These are phyloP conservation scores for Diaporthe velutina DNA, from an alignment of 2,329 filamentous ascomycete genomes.

Conservation along the genomic window DNA sequence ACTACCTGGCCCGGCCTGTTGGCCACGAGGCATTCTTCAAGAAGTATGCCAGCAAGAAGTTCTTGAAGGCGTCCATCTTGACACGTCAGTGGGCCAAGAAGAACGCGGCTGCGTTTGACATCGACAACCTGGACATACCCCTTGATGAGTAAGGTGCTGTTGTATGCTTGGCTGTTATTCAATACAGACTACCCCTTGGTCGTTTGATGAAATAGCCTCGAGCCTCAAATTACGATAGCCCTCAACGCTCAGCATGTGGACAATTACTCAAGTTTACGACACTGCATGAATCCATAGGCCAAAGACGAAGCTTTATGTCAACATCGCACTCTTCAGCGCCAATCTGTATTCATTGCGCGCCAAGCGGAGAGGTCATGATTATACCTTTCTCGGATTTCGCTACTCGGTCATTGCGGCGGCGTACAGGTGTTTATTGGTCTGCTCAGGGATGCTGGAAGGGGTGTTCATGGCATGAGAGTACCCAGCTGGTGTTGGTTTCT, in stretches of 20 bases:
- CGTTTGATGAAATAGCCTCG: slow-evolving; percentile 8
- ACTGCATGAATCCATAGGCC: slow-evolving; percentile 38
- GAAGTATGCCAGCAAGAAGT: slow-evolving; percentile 99
- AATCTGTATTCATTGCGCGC: slow-evolving; percentile 36
- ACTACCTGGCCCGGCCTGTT: slow-evolving; percentile 92
- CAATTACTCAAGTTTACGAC: slow-evolving; percentile 36
- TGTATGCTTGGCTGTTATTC: slow-evolving; percentile 13
- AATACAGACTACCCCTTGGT: slow-evolving; percentile 14
- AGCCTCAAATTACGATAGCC: slow-evolving; percentile 31
- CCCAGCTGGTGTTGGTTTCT: slow-evolving; percentile 24
- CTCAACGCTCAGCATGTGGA: slow-evolving; percentile 29
- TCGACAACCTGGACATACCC: slow-evolving; percentile 60
- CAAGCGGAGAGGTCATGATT: slow-evolving; percentile 32
- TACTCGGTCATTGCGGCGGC: slow-evolving; percentile 40
- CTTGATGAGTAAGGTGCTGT: slow-evolving; percentile 62
- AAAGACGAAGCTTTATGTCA: slow-evolving; percentile 36
- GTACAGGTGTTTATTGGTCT: slow-evolving; percentile 39
- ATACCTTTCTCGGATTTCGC: slow-evolving; percentile 39
- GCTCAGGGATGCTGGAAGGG: slow-evolving; percentile 22
- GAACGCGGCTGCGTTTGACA: slow-evolving; percentile 70
- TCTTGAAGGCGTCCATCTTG: slow-evolving; percentile 94
- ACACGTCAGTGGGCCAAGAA: slow-evolving; percentile 95
- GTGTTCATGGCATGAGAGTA: slow-evolving; percentile 36
- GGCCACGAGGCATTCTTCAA: slow-evolving; percentile 98
- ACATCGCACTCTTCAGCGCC: slow-evolving; percentile 32